Evolutionary conservation across 345 rosid genomes (phyloP).

Genomic region (Carallia pectinifolia): DNA sequence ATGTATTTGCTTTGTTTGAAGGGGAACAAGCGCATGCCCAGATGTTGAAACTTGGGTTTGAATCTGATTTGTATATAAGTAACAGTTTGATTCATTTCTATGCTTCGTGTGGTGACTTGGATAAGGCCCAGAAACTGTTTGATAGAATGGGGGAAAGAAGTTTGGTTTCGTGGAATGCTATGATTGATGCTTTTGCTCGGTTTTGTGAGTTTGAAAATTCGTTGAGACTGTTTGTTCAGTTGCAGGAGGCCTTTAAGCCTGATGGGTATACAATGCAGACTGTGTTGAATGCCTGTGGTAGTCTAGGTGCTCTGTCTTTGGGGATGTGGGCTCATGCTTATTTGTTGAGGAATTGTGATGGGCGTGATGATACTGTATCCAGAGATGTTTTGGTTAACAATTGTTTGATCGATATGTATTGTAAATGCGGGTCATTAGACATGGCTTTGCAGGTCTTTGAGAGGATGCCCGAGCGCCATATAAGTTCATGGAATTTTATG

Average conservation of each 20-base stretch:
- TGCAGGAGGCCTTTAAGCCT: slow-evolving; percentile 53
- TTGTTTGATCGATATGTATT: slow-evolving; percentile 71
- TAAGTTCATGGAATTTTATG: slow-evolving; percentile 74
- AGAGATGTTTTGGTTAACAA: slow-evolving; percentile 50
- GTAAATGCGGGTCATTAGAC: slow-evolving; percentile 61
- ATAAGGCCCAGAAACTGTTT: slow-evolving; percentile 47
- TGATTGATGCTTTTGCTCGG: slow-evolving; percentile 63
- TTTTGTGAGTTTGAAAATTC: slow-evolving; percentile 48
- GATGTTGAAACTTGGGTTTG: slow-evolving; percentile 53
- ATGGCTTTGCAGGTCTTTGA: slow-evolving; percentile 57
- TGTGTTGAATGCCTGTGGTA: slow-evolving; percentile 56
- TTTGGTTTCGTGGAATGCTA: slow-evolving; percentile 66
- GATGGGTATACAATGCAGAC: slow-evolving; percentile 72
- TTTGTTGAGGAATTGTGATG: slow-evolving; percentile 36
- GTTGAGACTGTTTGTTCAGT: slow-evolving; percentile 40
- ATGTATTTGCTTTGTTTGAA: slow-evolving; percentile 50
- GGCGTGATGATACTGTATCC: slow-evolving; percentile 23
- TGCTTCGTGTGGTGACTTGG: slow-evolving; percentile 55
- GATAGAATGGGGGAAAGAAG: slow-evolving; percentile 56
- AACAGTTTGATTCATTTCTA: slow-evolving; percentile 75
- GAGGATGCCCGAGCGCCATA: slow-evolving; percentile 48
- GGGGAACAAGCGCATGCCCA: slow-evolving; percentile 66
- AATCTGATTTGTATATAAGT: slow-evolving; percentile 54
- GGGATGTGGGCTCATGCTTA: slow-evolving; percentile 70
- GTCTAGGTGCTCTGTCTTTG: slow-evolving; percentile 56